Evolutionary conservation across 2,329 filamentous ascomycete genomes (phyloP).

Genomic region (Aurifilum marmelostoma): DNA sequence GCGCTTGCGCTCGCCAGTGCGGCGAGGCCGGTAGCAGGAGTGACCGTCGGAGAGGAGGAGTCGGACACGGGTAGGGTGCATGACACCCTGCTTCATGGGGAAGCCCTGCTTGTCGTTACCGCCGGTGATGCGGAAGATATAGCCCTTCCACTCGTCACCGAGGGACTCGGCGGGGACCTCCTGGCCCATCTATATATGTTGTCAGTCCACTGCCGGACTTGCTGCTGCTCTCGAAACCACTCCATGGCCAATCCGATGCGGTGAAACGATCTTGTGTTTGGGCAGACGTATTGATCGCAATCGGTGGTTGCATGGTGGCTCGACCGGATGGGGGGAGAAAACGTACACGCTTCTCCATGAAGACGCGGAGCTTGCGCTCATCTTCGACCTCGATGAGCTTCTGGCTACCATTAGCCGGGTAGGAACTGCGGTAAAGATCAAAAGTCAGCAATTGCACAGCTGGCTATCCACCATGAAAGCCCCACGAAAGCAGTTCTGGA

Average conservation of each 20-base stretch:
- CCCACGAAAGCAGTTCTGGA: background rate
- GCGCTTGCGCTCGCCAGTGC: slow-evolving; percentile 98
- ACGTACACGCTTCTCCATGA: slow-evolving; percentile 96
- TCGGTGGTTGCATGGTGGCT: slow-evolving; percentile 37
- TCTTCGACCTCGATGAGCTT: slow-evolving; percentile 99
- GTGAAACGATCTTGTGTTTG: background rate
- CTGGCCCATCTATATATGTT: slow-evolving; percentile 70
- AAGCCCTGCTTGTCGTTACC: slow-evolving; percentile 99
- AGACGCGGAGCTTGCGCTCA: slow-evolving; percentile 98
- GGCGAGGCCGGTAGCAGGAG: slow-evolving; percentile 99
- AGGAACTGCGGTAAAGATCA: slow-evolving; percentile 57
- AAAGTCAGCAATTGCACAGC: slow-evolving; percentile 18
- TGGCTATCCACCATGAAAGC: slow-evolving; percentile 11
- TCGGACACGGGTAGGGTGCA: slow-evolving; percentile 97
- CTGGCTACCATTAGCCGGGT: slow-evolving; percentile 99
- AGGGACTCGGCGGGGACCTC: slow-evolving; percentile 93
- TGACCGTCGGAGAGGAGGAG: slow-evolving; percentile 95
- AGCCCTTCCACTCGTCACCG: slow-evolving; percentile 99
- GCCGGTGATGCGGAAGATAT: slow-evolving; percentile 99
- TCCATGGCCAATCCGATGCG: slow-evolving; percentile 14
- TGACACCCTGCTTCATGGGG: slow-evolving; percentile 99
- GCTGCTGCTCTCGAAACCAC: background rate
- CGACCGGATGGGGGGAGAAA: slow-evolving; percentile 20
- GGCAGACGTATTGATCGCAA: slow-evolving; percentile 38
- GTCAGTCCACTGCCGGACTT: slow-evolving; percentile 31